phyloP scores from a whole-genome alignment of 768 basidiomycete species.

The Chlorophyllum brunneum region DNA sequence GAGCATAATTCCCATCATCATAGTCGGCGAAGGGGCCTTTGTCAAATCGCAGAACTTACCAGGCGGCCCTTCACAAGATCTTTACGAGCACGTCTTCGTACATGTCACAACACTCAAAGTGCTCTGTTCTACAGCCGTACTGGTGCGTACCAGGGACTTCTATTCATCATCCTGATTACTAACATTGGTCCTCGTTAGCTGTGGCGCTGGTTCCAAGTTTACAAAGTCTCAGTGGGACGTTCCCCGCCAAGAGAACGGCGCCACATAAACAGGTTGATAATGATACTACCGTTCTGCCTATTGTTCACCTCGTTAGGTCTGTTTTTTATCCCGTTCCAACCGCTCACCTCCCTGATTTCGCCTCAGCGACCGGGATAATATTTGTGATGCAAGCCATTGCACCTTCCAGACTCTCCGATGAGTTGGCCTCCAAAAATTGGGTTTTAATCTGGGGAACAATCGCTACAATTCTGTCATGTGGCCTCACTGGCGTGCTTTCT shows the following conservation, averaged over 20 bases:
- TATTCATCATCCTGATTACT: too few species aligned
- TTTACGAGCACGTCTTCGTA: background rate
- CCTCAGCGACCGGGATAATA: background rate
- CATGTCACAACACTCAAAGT: background rate
- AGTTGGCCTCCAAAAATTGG: background rate
- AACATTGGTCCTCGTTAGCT: too few species aligned
- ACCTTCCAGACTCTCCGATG: background rate
- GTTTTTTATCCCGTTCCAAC: background rate
- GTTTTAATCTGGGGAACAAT: background rate
- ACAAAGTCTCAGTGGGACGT: background rate
- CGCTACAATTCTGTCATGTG: background rate
- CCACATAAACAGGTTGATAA: background rate
- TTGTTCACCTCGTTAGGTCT: background rate
- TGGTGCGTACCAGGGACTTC: background rate
- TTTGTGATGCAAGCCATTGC: background rate
- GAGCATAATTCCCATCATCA: background rate
- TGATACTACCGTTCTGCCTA: background rate
- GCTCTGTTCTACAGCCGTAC: background rate
- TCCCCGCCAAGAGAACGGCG: too few species aligned
- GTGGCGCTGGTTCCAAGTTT: background rate
- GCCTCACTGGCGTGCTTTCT: background rate
- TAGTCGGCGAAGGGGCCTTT: background rate
- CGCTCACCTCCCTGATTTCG: background rate
- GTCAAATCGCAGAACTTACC: background rate
- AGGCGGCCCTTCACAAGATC: background rate